phyloP scores from a whole-genome alignment of 225 moss, liverwort and hornwort species.

The Thuidium tamariscinum region DNA sequence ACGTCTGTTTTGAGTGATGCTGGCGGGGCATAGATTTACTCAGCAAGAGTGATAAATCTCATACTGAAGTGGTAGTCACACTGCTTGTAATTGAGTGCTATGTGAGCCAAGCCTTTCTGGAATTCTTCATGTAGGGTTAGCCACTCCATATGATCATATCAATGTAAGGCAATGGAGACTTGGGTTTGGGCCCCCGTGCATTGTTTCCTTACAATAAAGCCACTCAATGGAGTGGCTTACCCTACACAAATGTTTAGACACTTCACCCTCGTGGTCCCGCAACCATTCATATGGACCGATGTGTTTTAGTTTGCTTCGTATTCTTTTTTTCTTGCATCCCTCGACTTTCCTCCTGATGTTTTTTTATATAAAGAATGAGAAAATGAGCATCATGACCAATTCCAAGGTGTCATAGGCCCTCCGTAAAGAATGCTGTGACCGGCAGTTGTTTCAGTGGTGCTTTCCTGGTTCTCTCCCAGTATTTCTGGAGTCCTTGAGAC shows the following conservation, averaged over 20 bases:
- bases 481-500: not conserved
- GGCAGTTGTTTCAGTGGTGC: not conserved
- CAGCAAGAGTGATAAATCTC: not conserved
- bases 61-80: not conserved
- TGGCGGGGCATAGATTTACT: not conserved
- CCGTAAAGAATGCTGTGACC: not conserved
- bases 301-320: not conserved
- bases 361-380: not conserved
- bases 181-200: not conserved
- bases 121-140: not conserved
- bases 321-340: not conserved
- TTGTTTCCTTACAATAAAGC: not conserved
- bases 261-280: not conserved
- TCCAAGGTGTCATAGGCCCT: not conserved
- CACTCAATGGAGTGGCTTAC: not conserved
- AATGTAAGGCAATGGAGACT: not conserved
- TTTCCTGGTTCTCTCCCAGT: not conserved
- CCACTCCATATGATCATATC: not conserved
- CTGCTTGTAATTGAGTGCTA: not conserved
- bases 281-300: not conserved
- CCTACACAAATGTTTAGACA: not conserved
- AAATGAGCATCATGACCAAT: not conserved
- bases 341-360: not conserved
- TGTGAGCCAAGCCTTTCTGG: not conserved
- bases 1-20: not conserved